Percentiles rank a stretch among this genome's conserved stretches.
These are phyloP conservation scores for Penicillium samsonianum DNA, from an alignment of 495 filamentous ascomycete genomes.

Conservation along the genomic window DNA sequence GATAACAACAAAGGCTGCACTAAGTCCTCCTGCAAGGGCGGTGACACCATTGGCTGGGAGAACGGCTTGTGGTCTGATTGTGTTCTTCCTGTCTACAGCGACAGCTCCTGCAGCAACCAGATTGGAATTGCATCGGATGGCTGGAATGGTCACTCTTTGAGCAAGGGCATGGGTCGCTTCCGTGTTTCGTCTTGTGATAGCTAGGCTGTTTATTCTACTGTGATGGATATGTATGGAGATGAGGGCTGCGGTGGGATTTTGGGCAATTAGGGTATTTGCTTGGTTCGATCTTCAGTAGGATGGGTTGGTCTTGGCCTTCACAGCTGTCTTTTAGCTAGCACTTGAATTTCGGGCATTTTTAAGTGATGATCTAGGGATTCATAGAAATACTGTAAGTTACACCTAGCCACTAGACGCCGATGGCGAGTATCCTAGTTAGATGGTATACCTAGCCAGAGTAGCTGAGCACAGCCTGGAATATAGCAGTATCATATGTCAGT, in stretches of 20 bases:
- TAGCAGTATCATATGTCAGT: too few species aligned
- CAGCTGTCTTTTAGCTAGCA: neutral
- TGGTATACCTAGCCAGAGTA: too few species aligned
- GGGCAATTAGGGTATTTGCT: neutral
- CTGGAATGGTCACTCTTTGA: conserved; percentile 13
- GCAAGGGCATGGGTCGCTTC: conserved; percentile 15
- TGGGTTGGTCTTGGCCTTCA: neutral
- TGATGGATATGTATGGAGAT: neutral
- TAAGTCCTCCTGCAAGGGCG: conserved; percentile 6
- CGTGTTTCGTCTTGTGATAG: conserved; percentile 5
- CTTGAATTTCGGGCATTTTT: neutral
- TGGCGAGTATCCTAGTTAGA: too few species aligned
- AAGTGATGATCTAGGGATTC: neutral
- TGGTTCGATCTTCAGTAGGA: neutral
- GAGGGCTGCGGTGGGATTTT: neutral
- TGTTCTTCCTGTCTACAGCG: conserved; percentile 16
- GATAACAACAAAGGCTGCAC: conserved; percentile 16
- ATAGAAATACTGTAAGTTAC: neutral
- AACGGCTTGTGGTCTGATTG: conserved; percentile 9
- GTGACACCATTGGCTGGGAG: conserved; percentile 14
- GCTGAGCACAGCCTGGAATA: too few species aligned
- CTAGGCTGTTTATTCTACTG: neutral
- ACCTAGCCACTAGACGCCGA: neutral
- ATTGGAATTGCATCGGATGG: conserved; percentile 20
- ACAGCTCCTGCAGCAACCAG: conserved; percentile 9